A percentile compares a stretch with the other conserved stretches of the same genome.
Conservation (phyloP, 179 eudicot genomes). For the Silene vulgaris region DNA sequence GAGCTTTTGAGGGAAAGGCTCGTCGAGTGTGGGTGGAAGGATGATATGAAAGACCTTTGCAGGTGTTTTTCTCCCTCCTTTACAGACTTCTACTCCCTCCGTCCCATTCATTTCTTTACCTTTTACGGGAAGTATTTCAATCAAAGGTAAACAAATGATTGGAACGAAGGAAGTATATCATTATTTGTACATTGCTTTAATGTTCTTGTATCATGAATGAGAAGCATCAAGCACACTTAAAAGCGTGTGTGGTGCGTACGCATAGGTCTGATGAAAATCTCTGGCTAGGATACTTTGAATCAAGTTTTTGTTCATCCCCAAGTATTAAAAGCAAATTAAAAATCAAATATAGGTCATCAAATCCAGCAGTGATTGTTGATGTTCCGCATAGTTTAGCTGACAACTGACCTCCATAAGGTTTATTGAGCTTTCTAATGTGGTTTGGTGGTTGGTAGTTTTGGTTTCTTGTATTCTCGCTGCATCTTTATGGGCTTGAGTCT, state of each 20-base stretch:
- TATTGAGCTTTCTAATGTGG: not conserved
- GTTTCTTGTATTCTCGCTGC: not conserved
- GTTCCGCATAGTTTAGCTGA: not conserved
- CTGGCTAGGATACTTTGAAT: not conserved
- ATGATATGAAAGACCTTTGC: constrained; percentile 80
- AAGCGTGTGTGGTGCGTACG: not conserved
- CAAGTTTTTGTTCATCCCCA: not conserved
- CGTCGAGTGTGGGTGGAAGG: constrained; percentile 88
- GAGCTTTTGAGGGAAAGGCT: constrained; percentile 84
- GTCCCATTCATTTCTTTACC: too few relatives aligned
- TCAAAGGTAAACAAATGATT: too few relatives aligned
- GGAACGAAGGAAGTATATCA: too few relatives aligned
- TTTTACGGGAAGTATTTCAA: too few relatives aligned
- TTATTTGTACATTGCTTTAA: not conserved
- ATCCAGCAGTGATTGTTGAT: not conserved
- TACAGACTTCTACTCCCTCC: not conserved
- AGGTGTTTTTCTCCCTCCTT: constrained; percentile 36
- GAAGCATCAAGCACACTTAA: not conserved
- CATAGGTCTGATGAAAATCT: not conserved
- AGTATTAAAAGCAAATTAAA: not conserved
- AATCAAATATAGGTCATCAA: not conserved
- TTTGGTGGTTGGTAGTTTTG: not conserved
- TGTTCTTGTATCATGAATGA: not conserved
- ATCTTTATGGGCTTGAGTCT: not conserved
- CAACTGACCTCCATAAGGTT: not conserved